Evolutionary conservation across 495 filamentous ascomycete species (phyloP).

Genomic region (Annulohypoxylon nitens): DNA sequence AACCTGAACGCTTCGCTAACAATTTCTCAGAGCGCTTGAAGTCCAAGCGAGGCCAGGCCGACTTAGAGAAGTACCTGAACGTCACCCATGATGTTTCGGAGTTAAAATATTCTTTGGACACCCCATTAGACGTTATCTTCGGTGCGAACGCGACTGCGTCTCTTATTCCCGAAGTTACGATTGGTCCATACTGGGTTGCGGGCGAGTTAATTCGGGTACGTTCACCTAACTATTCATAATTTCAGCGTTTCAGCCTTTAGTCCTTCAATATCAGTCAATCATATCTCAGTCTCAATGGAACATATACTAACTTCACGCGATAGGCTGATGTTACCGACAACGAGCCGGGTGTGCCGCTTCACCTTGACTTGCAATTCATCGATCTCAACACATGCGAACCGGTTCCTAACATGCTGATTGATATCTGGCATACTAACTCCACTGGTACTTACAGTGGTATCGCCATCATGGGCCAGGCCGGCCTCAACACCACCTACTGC

Average conservation of each 20-base stretch:
- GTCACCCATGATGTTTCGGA: slow-evolving; percentile 42
- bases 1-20: slow-evolving; percentile 10
- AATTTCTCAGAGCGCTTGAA: slow-evolving; percentile 38
- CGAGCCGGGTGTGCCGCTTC: slow-evolving; percentile 62
- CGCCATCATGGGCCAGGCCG: slow-evolving; percentile 47
- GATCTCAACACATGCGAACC: slow-evolving; percentile 66
- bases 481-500: slow-evolving; percentile 62
- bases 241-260: background rate
- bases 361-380: slow-evolving; percentile 68
- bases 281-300: background rate
- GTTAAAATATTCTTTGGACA: slow-evolving; percentile 54
- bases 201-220: slow-evolving; percentile 58
- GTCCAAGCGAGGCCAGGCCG: slow-evolving; percentile 47
- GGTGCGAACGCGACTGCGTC: slow-evolving; percentile 53
- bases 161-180: slow-evolving; percentile 55
- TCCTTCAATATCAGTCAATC: background rate
- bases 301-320: slow-evolving; percentile 42
- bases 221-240: background rate
- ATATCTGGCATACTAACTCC: slow-evolving; percentile 66
- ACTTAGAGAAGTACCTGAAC: slow-evolving; percentile 46
- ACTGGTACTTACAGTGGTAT: slow-evolving; percentile 66
- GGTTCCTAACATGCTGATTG: slow-evolving; percentile 61
- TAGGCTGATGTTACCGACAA: slow-evolving; percentile 61
- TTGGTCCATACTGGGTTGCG: slow-evolving; percentile 59
- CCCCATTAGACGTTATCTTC: slow-evolving; percentile 63